Percentiles rank a stretch among this genome's conserved stretches.
Conservation (phyloP, 2,329 filamentous ascomycete genomes). For the Septoria petroselini region DNA sequence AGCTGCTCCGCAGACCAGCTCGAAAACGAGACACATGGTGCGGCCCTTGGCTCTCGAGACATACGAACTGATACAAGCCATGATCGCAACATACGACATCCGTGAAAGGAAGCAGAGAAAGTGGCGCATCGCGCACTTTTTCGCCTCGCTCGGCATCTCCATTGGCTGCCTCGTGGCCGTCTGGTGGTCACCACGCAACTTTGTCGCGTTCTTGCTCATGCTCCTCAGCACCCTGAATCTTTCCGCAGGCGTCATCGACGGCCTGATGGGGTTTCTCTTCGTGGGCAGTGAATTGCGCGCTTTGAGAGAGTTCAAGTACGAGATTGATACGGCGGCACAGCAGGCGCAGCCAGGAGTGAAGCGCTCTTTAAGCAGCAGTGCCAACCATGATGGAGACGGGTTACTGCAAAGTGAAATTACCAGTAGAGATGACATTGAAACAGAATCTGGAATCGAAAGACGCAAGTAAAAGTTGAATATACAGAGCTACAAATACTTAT, state of each 20-base stretch:
- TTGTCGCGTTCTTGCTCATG: slow-evolving; percentile 75
- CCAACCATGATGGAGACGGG: neutral
- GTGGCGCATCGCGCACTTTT: slow-evolving; percentile 72
- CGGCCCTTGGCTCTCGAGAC: slow-evolving; percentile 24
- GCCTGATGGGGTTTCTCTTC: slow-evolving; percentile 82
- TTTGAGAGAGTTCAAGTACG: slow-evolving; percentile 90
- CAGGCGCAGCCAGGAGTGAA: slow-evolving; percentile 25
- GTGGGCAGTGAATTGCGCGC: slow-evolving; percentile 78
- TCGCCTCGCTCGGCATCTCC: slow-evolving; percentile 62
- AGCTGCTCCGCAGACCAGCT: neutral
- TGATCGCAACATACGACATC: slow-evolving; percentile 64
- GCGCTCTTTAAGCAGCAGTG: neutral
- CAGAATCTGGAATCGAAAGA: neutral
- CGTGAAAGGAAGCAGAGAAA: slow-evolving; percentile 71
- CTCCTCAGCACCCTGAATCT: slow-evolving; percentile 76
- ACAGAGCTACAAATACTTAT: neutral
- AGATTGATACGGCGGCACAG: slow-evolving; percentile 67
- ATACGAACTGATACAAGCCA: slow-evolving; percentile 70
- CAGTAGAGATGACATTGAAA: slow-evolving; percentile 1
- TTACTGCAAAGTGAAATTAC: neutral
- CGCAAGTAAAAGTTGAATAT: neutral
- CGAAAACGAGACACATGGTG: neutral
- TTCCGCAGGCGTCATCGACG: slow-evolving; percentile 73
- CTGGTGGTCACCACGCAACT: slow-evolving; percentile 79
- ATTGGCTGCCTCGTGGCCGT: slow-evolving; percentile 74